Evolutionary conservation across 768 basidiomycete genomes (phyloP).

Genomic region (Coprinellus micaceus): DNA sequence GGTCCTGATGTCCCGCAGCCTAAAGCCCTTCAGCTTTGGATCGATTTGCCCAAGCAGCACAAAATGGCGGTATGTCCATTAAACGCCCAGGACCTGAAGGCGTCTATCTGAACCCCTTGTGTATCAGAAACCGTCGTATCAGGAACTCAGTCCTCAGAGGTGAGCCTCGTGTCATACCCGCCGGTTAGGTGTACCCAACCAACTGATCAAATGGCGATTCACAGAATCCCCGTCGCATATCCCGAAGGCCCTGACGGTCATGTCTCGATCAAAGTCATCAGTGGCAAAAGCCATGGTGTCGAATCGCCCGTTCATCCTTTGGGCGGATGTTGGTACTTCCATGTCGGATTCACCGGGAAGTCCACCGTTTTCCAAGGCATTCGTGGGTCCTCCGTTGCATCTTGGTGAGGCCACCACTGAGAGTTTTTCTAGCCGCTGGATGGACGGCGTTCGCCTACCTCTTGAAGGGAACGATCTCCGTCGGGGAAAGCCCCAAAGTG

Average conservation of each 20-base stretch:
- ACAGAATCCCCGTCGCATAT: slow-evolving; percentile 68
- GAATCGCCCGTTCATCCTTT: slow-evolving; percentile 87
- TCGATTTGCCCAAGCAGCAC: slow-evolving; percentile 67
- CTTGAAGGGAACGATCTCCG: slow-evolving; percentile 58
- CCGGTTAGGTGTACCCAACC: too few relatives aligned
- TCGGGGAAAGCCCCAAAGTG: slow-evolving; percentile 50
- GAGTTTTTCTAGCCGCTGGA: slow-evolving; percentile 48
- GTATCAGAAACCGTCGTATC: slow-evolving; percentile 83
- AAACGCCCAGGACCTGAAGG: slow-evolving; percentile 52
- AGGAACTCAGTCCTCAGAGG: slow-evolving; percentile 69
- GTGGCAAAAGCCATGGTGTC: slow-evolving; percentile 81
- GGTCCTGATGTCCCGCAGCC: slow-evolving; percentile 64
- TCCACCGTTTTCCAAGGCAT: slow-evolving; percentile 77
- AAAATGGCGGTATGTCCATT: slow-evolving; percentile 16
- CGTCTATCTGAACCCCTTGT: not conserved
- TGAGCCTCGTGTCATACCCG: not conserved
- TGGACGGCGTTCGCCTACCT: slow-evolving; percentile 92
- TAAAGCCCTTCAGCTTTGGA: slow-evolving; percentile 83
- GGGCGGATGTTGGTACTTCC: slow-evolving; percentile 94
- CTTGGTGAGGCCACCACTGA: not conserved
- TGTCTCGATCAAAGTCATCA: slow-evolving; percentile 77
- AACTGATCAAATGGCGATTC: not conserved
- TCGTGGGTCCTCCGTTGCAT: slow-evolving; percentile 42
- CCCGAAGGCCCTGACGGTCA: slow-evolving; percentile 67
- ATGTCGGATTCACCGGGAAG: slow-evolving; percentile 58